phyloP scores from a whole-genome alignment of 139 green algal species.

The Chlorella sp. region DNA sequence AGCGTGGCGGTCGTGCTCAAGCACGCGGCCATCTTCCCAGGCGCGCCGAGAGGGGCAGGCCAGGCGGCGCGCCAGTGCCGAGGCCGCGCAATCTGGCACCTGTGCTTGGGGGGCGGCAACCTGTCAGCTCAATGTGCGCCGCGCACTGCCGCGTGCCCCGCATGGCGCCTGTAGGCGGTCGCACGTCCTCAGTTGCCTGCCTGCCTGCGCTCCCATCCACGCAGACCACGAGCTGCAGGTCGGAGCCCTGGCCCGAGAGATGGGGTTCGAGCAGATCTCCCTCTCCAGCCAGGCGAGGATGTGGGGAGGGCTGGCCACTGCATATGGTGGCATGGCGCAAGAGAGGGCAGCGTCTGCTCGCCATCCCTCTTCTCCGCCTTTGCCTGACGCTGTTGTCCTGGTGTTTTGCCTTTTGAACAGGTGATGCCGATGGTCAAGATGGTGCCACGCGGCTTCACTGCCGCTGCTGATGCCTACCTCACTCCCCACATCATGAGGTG shows the following conservation, averaged over 20 bases:
- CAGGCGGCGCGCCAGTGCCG: too few species aligned
- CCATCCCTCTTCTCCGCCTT: conserved; percentile 1
- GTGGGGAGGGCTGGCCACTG: too few species aligned
- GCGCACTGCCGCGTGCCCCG: too few species aligned
- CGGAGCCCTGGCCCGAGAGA: conserved; percentile 62
- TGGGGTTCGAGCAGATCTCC: conserved; percentile 88
- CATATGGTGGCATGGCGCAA: too few species aligned
- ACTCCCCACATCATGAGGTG: conserved; percentile 89
- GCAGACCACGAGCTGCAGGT: conserved; percentile 83
- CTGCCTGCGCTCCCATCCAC: too few species aligned
- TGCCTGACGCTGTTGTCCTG: background rate
- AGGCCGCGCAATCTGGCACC: too few species aligned
- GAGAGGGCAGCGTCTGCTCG: conserved; percentile 12
- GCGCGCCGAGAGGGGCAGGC: too few species aligned
- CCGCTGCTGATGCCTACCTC: conserved; percentile 94
- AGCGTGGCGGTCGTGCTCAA: conserved; percentile 93
- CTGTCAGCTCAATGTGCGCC: too few species aligned
- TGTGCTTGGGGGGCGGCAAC: too few species aligned
- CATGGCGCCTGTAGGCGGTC: too few species aligned
- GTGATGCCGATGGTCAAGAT: conserved; percentile 98
- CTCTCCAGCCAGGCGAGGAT: too few species aligned
- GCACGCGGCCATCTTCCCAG: conserved; percentile 91
- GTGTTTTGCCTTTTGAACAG: conserved; percentile 83
- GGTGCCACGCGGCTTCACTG: conserved; percentile 96
- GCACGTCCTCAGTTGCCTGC: too few species aligned